Evolutionary conservation across 2,329 filamentous ascomycete genomes (phyloP), one percentile per base, ranked within the genome.

Genomic region (Zymoseptoria crescenta): DNA sequence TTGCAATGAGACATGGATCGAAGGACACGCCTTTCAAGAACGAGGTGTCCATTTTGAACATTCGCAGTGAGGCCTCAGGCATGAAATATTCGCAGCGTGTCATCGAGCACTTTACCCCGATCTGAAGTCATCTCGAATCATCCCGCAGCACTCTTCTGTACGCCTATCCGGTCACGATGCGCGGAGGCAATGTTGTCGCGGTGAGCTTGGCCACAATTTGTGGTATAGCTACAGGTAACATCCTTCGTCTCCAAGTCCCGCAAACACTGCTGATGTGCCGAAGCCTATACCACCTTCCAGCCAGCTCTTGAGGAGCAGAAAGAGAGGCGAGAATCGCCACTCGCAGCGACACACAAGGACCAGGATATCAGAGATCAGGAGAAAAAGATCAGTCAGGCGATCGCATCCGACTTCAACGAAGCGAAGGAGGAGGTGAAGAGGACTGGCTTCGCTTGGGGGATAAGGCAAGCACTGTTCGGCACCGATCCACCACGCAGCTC

Each of bases 231-330:
- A 67, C 65, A 1, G 65, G 66, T 64, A 55, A 45, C 10, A 19
- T 59, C 51, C n/a, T 10, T 16, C 20, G 8, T 16, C 21, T 19
- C 35, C 8, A 19, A n/a, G n/a, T 4, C 27, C 19, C 9, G 24
- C 56, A 9, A 8, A 29, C 7, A 30, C 35, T 8, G 9, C 27
- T 30, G 48, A 30, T n/a, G 28, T 56, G 20, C 28, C 10, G 9
- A 20, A 19, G 69, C 68, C 45, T 69, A 70, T 53, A 63, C 64
- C 5, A 65, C 69, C 6, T 64, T 70, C 8, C 67, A 68, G 55
- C 70, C 70, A 29, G 70, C 67, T 30, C 56, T 72, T 1, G 59
- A 69, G 51, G 61, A 65, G 45, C 64, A 69, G 56, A 58, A 66
- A 21, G 64, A 66, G 35, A 64, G 66, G 52, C 62, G 65, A 53